phyloP scores from a whole-genome alignment of 441 rosid genomes.

The Populus hybrid region DNA sequence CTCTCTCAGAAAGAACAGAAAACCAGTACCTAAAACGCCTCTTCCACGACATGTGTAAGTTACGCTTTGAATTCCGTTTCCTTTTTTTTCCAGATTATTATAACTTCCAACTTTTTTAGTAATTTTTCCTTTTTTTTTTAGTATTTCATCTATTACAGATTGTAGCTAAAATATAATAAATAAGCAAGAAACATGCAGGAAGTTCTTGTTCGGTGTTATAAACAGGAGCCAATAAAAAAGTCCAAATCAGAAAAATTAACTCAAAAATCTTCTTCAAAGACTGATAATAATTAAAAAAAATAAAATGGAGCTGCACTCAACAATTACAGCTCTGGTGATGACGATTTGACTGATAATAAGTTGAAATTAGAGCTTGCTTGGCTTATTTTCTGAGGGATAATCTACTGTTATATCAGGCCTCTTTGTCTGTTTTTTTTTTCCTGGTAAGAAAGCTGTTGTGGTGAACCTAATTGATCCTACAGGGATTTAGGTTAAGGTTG shows the following conservation, averaged over 20 bases:
- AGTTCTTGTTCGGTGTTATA: conserved; percentile 39
- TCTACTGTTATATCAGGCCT: neutral
- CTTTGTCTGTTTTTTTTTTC: neutral
- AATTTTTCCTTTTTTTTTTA: neutral
- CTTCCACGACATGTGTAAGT: conserved; percentile 34
- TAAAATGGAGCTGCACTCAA: conserved; percentile 21
- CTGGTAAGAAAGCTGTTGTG: conserved; percentile 2
- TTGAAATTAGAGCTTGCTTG: conserved; percentile 76
- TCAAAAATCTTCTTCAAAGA: conserved; percentile 31
- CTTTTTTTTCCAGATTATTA: neutral
- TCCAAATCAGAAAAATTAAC: conserved; percentile 36
- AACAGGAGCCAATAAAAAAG: conserved; percentile 41
- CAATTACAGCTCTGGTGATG: conserved; percentile 47
- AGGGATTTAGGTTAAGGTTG: conserved; percentile 90
- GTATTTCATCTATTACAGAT: conserved; percentile 26
- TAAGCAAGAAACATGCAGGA: conserved; percentile 34
- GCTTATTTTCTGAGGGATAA: conserved; percentile 32
- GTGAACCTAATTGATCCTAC: conserved; percentile 38
- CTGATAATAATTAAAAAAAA: neutral
- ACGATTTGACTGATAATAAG: conserved; percentile 47
- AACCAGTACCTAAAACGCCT: conserved; percentile 35
- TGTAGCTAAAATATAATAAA: conserved; percentile 29
- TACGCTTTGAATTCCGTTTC: neutral
- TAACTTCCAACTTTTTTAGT: neutral
- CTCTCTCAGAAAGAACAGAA: conserved; percentile 18